Conservation (phyloP, 257 asterid genomes). For the Cruciata laevipes region DNA sequence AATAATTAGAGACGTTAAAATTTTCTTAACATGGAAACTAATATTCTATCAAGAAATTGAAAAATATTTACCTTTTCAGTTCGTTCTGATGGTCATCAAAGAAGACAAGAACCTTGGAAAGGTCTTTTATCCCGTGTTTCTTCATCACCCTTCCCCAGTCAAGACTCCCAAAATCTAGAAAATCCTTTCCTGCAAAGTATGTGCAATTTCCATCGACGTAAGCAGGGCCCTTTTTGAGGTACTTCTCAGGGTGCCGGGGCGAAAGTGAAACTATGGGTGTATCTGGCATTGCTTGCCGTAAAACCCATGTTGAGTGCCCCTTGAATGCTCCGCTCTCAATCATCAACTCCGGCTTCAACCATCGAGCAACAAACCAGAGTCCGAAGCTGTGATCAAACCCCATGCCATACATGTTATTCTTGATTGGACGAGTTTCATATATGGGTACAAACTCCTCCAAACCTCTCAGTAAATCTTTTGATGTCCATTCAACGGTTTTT, state of each 20-base stretch:
- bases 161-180: slow-evolving; percentile 94
- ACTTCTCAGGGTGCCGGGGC: slow-evolving; percentile 97
- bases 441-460: slow-evolving; percentile 90
- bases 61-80: slow-evolving; percentile 66
- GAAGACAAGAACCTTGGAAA: slow-evolving; percentile 67
- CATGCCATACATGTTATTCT: slow-evolving; percentile 93
- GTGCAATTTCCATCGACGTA: slow-evolving; percentile 97
- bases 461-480: slow-evolving; percentile 71
- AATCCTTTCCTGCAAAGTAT: slow-evolving; percentile 86
- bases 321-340: slow-evolving; percentile 97
- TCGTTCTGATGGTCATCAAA: slow-evolving; percentile 99
- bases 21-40: neutral
- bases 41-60: neutral
- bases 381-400: slow-evolving; percentile 99
- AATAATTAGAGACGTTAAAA: neutral
- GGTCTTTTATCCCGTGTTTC: slow-evolving; percentile 68
- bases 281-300: slow-evolving; percentile 94
- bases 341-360: slow-evolving; percentile 89
- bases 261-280: slow-evolving; percentile 71
- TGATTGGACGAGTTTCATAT: slow-evolving; percentile 82
- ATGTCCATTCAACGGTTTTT: slow-evolving; percentile 82
- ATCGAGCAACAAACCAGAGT: slow-evolving; percentile 83
- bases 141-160: slow-evolving; percentile 75
- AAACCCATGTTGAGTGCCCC: slow-evolving; percentile 98
- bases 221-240: slow-evolving; percentile 94